These are phyloP conservation scores for Phellinidium pouzarii DNA, from an alignment of 1,284 basidiomycete species.

Conservation along the genomic window DNA sequence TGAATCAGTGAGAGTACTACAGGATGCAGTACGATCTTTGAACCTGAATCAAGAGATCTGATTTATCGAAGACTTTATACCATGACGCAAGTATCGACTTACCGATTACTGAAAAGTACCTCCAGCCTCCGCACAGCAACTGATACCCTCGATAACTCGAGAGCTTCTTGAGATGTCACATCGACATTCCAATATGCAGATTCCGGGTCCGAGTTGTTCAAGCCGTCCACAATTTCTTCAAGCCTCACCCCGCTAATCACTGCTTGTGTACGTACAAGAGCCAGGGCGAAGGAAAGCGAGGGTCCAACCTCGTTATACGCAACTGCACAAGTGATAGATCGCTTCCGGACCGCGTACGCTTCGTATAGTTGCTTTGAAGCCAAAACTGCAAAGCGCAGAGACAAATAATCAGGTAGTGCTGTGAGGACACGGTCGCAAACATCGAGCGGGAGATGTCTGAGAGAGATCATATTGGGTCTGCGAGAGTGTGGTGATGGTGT, in stretches of 20 bases:
- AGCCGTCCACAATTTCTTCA: neutral
- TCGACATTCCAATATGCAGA: slow-evolving; percentile 12
- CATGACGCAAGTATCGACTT: neutral
- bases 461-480: slow-evolving; percentile 4
- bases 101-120: slow-evolving; percentile 7
- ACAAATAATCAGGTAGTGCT: slow-evolving; percentile 9
- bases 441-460: slow-evolving; percentile 14
- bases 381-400: slow-evolving; percentile 8
- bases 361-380: slow-evolving; percentile 8
- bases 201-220: slow-evolving; percentile 4
- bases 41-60: neutral
- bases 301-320: slow-evolving; percentile 12
- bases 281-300: slow-evolving; percentile 10
- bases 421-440: slow-evolving; percentile 13
- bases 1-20: slow-evolving; percentile 5
- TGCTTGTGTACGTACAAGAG: slow-evolving; percentile 3
- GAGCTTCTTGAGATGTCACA: slow-evolving; percentile 2
- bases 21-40: slow-evolving; percentile 10
- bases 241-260: neutral
- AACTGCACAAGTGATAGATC: slow-evolving; percentile 7
- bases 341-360: slow-evolving; percentile 2
- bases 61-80: neutral
- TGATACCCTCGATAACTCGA: slow-evolving; percentile 4
- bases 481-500: too few species aligned
- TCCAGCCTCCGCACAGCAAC: slow-evolving; percentile 6